Base-by-base conservation (phyloP, 140 eudicot genomes). In the Ambrosia hybrid region DNA sequence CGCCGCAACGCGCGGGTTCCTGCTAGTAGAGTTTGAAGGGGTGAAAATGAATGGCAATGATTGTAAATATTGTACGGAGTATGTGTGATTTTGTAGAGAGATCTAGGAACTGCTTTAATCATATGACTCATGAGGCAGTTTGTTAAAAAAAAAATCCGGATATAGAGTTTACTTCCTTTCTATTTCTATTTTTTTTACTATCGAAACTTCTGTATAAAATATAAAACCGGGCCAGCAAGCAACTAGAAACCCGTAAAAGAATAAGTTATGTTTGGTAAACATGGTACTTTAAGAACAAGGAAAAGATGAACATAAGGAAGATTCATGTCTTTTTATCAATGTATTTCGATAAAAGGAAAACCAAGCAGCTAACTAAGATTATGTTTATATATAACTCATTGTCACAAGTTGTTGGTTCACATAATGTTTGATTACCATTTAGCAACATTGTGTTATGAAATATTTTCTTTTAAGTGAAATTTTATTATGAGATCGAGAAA, bases 61-160 rank as follows among this genome's bases (percentile, higher is more conserved):
- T 49, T 33, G 49, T 17, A 73, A 41, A 68, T 80, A 83, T 59
- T 57, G 71, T 53, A 68, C 6, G 2, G 62, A 59, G 68, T 68
- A 59, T 58, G 75, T 70, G 75, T 76, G 56, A 41, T 69, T 61
- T 71, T 65, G 76, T 78, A 78, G 70, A 2, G 57, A 78, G 82
- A 65, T 72, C 39, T 60, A 60, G 36, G 4, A 3, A 56, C 3
- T 16, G 9, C 12, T 57, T 21, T 16, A 55, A 6, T 55, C 60
- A 21, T 21, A 21, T 21, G 26, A 21, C 26, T 21, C 26, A 16
- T 0, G 57, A 17, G 26, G 26, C 26, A 52, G 57, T 56, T 73
- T 70, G 67, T 61, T 60, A 21, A 21, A 21, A 21, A 21, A 21
- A 21, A 21, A 21, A 21, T 21, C 26, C 26, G 26, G 26, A 21